These are phyloP conservation scores for Lolium multiflorum DNA, from an alignment of 176 grass and related monocot species.

Conservation along the genomic window DNA sequence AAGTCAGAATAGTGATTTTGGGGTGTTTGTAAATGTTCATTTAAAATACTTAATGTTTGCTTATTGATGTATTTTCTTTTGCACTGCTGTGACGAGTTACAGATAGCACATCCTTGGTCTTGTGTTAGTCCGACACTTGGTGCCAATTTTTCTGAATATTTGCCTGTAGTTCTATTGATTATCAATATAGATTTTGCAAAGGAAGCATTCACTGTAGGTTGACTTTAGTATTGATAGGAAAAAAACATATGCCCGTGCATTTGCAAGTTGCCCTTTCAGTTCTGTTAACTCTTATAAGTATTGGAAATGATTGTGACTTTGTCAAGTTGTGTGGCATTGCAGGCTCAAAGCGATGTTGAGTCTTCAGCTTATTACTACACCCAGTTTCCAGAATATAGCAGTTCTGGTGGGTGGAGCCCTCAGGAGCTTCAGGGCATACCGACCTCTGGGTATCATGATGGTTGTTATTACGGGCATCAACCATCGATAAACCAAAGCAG, in stretches of 20 bases:
- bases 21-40: constrained; percentile 1
- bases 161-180: neutral
- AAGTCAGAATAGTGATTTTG: constrained; percentile 4
- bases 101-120: constrained; percentile 20
- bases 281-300: constrained; percentile 14
- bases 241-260: neutral
- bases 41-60: constrained; percentile 31
- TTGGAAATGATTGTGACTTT: neutral
- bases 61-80: constrained; percentile 34
- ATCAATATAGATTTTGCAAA: neutral
- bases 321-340: constrained; percentile 30
- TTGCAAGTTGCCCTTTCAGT: neutral
- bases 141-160: constrained; percentile 2
- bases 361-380: constrained; percentile 34
- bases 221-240: neutral
- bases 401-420: constrained; percentile 46
- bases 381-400: constrained; percentile 44
- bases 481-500: constrained; percentile 56
- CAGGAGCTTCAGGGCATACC: constrained; percentile 29
- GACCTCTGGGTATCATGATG: constrained; percentile 44
- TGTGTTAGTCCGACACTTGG: neutral
- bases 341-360: constrained; percentile 59
- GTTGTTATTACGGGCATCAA: constrained; percentile 59
- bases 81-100: constrained; percentile 26
- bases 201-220: neutral